A percentile compares a stretch with the other conserved stretches of the same genome.
These are phyloP conservation scores for Cotoneaster glaucophyllus DNA, from an alignment of 306 rosid species.

Conservation along the genomic window DNA sequence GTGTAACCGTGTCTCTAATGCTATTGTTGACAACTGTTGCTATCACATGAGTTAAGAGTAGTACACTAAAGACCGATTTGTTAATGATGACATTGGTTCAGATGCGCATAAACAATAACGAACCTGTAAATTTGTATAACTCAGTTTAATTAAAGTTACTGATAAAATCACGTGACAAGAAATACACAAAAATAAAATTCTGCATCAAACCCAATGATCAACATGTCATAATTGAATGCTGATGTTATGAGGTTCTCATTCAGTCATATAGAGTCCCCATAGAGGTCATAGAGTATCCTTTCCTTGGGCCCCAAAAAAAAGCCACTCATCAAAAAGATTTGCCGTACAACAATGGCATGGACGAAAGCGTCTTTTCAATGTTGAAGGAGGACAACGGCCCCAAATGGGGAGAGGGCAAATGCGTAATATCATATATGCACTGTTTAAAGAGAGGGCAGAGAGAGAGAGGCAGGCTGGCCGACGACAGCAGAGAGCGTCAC, in stretches of 20 bases:
- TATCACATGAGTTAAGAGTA: too few species aligned
- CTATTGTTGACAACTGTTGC: too few species aligned
- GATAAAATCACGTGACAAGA: too few species aligned
- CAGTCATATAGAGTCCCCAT: neutral
- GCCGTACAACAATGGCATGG: slow-evolving; percentile 14
- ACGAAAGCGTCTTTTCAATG: neutral
- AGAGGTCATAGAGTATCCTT: neutral
- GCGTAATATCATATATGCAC: neutral
- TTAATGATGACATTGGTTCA: neutral
- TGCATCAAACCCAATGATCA: neutral
- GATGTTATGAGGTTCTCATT: neutral
- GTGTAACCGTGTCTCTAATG: too few species aligned
- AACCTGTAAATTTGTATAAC: too few species aligned
- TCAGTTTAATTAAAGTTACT: too few species aligned
- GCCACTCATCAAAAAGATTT: neutral
- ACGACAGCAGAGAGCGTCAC: slow-evolving; percentile 22
- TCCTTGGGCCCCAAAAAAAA: slow-evolving; percentile 1
- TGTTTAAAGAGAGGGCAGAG: neutral
- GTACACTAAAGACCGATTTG: too few species aligned
- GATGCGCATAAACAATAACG: too few species aligned
- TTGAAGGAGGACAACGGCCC: neutral
- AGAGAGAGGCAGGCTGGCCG: slow-evolving; percentile 9
- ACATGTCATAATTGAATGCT: neutral
- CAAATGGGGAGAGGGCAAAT: slow-evolving; percentile 13
- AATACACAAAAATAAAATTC: neutral